A percentile compares a stretch with the other conserved stretches of the same genome.
phyloP scores from a whole-genome alignment of 2,329 filamentous ascomycete species.

The Thielaviopsis euricoi region DNA sequence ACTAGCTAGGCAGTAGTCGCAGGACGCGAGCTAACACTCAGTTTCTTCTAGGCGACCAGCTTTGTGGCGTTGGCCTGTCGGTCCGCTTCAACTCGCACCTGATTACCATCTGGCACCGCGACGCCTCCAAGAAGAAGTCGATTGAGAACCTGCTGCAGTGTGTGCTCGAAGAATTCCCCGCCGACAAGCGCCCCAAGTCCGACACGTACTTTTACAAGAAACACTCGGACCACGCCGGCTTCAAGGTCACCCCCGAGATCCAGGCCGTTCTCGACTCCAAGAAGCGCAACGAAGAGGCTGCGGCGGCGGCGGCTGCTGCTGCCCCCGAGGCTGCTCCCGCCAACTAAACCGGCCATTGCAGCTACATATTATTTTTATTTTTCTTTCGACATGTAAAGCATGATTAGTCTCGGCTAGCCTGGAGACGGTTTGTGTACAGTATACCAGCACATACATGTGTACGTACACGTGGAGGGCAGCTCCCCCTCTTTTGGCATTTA shows the following conservation, averaged over 20 bases:
- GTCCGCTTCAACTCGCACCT: slow-evolving; percentile 81
- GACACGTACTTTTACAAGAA: slow-evolving; percentile 74
- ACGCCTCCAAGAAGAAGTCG: slow-evolving; percentile 63
- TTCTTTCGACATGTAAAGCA: neutral
- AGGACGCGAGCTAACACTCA: neutral
- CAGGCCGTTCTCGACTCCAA: slow-evolving; percentile 41
- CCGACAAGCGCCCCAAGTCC: slow-evolving; percentile 54
- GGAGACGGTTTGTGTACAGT: no score
- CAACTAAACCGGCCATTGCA: neutral
- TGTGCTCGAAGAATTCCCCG: slow-evolving; percentile 56
- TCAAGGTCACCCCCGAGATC: slow-evolving; percentile 46
- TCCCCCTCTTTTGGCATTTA: neutral
- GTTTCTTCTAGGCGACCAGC: slow-evolving; percentile 49
- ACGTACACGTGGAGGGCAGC: neutral
- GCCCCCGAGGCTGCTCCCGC: slow-evolving; percentile 12
- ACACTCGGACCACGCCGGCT: slow-evolving; percentile 76
- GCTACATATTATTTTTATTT: neutral
- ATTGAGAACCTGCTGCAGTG: slow-evolving; percentile 57
- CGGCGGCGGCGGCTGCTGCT: slow-evolving; percentile 15
- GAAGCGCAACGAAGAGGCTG: slow-evolving; percentile 21
- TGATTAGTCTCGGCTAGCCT: no score
- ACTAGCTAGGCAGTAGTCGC: slow-evolving; percentile 30
- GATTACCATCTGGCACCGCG: slow-evolving; percentile 86
- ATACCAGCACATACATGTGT: neutral
- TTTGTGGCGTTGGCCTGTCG: slow-evolving; percentile 76